A percentile compares a stretch with the other conserved stretches of the same genome.
These are phyloP conservation scores for Pseudisothecium myosuroides DNA, from an alignment of 225 moss, liverwort and hornwort genomes.

Conservation along the genomic window DNA sequence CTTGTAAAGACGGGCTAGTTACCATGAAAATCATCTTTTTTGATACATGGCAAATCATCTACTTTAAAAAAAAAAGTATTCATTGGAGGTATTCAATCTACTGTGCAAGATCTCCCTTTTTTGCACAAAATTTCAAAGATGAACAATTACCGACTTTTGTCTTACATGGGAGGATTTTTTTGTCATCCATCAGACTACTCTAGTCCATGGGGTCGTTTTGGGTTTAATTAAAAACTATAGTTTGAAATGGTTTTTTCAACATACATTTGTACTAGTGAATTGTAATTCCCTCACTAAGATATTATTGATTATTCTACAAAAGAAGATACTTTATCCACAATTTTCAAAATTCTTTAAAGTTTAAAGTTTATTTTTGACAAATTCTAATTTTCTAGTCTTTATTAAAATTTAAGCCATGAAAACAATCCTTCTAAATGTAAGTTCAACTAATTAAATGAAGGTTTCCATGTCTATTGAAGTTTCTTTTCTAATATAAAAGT, in stretches of 20 bases:
- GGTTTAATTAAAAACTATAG: fast-evolving
- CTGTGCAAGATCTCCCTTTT: no score
- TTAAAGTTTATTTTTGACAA: background rate
- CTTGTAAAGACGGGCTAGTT: no score
- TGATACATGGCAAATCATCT: no score
- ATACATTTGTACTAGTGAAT: background rate
- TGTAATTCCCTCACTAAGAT: background rate
- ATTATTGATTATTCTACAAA: background rate
- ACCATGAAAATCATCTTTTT: no score
- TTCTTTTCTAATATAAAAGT: background rate
- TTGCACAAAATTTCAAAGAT: no score
- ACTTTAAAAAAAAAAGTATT: no score
- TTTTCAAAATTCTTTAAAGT: background rate
- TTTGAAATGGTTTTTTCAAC: background rate
- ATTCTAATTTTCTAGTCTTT: background rate
- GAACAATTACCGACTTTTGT: no score
- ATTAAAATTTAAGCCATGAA: background rate
- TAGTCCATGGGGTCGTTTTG: no score
- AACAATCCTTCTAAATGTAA: background rate
- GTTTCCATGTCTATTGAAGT: background rate
- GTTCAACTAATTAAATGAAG: background rate
- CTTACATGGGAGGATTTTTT: no score
- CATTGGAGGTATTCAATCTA: no score
- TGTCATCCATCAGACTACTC: no score
- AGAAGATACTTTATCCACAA: background rate